Percentiles rank a stretch among this genome's conserved stretches.
Conservation (phyloP, 2,329 filamentous ascomycete genomes). For the Clarireedia sp. region DNA sequence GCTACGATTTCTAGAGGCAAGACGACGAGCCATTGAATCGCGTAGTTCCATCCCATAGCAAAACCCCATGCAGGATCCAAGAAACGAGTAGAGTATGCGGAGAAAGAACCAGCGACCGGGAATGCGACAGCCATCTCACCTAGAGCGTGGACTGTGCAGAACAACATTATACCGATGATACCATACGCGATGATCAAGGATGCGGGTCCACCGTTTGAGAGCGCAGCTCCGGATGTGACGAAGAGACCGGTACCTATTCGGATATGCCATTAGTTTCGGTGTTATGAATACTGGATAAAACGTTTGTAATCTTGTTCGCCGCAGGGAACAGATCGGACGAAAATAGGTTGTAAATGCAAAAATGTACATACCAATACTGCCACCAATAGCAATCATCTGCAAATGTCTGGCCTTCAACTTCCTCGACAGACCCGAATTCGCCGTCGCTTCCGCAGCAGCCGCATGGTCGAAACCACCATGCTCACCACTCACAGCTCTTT, state of each 20-base stretch:
- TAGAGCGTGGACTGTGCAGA: constrained; percentile 70
- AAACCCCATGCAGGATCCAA: constrained; percentile 91
- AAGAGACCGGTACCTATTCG: constrained; percentile 44
- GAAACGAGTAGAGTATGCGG: constrained; percentile 87
- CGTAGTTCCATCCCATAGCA: constrained; percentile 86
- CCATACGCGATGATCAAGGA: constrained; percentile 26
- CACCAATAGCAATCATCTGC: constrained; percentile 49
- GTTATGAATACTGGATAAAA: too few relatives aligned
- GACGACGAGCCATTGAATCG: constrained; percentile 76
- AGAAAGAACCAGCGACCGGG: constrained; percentile 84
- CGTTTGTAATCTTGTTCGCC: too few relatives aligned
- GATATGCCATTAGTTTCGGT: constrained; percentile 36
- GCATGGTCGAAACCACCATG: constrained; percentile 51
- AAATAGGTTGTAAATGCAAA: background rate
- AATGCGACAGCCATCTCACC: constrained; percentile 90
- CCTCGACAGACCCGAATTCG: constrained; percentile 62
- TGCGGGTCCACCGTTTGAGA: constrained; percentile 30
- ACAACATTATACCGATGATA: constrained; percentile 47
- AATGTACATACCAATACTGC: constrained; percentile 17
- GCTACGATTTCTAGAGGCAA: constrained; percentile 80
- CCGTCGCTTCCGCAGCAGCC: constrained; percentile 52
- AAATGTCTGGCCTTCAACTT: constrained; percentile 46
- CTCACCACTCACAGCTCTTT: background rate
- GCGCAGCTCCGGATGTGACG: constrained; percentile 27
- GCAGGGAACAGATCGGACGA: background rate